phyloP scores from a whole-genome alignment of 805 yeast genomes.

The Metschnikowia arizonensis region DNA sequence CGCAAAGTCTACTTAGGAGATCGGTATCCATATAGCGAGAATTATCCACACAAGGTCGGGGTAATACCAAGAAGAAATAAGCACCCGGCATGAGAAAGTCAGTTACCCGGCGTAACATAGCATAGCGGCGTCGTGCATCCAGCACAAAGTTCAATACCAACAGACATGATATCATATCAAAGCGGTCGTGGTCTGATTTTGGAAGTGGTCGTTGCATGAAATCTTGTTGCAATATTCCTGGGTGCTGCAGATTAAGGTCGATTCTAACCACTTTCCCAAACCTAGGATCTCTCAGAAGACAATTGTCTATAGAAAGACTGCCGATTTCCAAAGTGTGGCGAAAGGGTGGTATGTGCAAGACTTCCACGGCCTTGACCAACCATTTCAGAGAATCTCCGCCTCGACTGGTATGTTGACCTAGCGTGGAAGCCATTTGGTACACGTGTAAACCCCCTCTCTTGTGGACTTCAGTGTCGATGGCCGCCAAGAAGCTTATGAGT shows the following conservation, averaged over 20 bases:
- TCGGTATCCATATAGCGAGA: conserved; percentile 68
- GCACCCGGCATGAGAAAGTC: conserved; percentile 45
- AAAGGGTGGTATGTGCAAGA: conserved; percentile 9
- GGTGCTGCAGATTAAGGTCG: conserved; percentile 78
- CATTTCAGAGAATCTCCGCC: conserved; percentile 92
- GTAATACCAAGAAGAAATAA: conserved; percentile 72
- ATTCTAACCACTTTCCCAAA: conserved; percentile 57
- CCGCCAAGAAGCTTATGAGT: conserved; percentile 38
- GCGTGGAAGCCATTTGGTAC: conserved; percentile 81
- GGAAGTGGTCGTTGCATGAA: conserved; percentile 79
- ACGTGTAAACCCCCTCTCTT: conserved; percentile 70
- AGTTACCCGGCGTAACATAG: conserved; percentile 63
- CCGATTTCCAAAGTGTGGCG: conserved; percentile 75
- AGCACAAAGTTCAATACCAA: conserved; percentile 88
- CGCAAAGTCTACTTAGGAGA: conserved; percentile 43
- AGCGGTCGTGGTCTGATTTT: conserved; percentile 38
- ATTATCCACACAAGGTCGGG: conserved; percentile 79
- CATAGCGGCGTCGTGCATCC: conserved; percentile 63
- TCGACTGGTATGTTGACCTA: conserved; percentile 71
- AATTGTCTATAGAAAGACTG: conserved; percentile 63
- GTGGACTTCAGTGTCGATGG: conserved; percentile 58
- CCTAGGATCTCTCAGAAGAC: conserved; percentile 55
- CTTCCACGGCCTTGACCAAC: conserved; percentile 67
- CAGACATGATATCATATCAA: conserved; percentile 73
- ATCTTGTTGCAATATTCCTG: conserved; percentile 69